phyloP scores from a whole-genome alignment of 2,329 filamentous ascomycete genomes.

The Penicillium sp. region DNA sequence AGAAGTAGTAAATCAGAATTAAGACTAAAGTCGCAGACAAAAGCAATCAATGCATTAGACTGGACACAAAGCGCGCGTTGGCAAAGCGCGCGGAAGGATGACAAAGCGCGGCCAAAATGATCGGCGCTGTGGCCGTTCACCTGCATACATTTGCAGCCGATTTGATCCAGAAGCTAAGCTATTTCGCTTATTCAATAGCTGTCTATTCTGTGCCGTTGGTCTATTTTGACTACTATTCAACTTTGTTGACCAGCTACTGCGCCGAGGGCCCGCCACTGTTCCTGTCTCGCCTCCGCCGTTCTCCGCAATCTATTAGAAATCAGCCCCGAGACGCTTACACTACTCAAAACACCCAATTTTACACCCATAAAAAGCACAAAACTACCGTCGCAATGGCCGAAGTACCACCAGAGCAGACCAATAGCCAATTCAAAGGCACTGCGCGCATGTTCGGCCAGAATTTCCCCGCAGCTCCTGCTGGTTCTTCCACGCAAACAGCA shows the following conservation, averaged over 20 bases:
- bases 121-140: not conserved
- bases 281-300: conserved; percentile 3
- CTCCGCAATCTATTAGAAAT: conserved; percentile 24
- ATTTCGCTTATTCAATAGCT: too few species aligned
- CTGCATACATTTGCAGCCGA: not conserved
- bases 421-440: conserved; percentile 12
- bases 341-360: not conserved
- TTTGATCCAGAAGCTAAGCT: too few species aligned
- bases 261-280: not conserved
- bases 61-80: conserved; percentile 1
- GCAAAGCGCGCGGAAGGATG: conserved; percentile 7
- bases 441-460: conserved; percentile 18
- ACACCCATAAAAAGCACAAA: not conserved
- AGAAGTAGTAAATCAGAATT: too few species aligned
- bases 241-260: too few species aligned
- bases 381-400: conserved; percentile 15
- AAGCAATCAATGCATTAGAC: not conserved
- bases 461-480: conserved; percentile 8
- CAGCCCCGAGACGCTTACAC: conserved; percentile 4
- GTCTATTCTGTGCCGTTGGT: too few species aligned
- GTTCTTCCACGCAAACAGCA: conserved; percentile 22
- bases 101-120: conserved; percentile 14
- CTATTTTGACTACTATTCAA: too few species aligned
- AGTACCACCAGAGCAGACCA: conserved; percentile 25
- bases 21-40: too few species aligned